Conservation (phyloP, 2,329 filamentous ascomycete species). For the Pseudopithomyces chartarum region DNA sequence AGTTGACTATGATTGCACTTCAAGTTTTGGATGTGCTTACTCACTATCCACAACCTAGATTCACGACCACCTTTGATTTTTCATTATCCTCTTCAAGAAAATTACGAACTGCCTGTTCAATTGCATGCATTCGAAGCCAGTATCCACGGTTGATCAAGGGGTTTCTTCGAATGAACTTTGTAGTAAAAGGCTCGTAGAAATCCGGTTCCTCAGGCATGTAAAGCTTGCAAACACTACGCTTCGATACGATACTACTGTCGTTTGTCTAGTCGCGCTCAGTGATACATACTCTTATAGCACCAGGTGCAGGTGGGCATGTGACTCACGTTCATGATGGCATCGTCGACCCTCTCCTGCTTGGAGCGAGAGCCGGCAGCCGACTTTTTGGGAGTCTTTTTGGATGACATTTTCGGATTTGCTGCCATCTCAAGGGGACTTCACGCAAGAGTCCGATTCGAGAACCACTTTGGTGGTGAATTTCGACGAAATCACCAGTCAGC, state of each 20-base stretch:
- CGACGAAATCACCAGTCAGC: not conserved
- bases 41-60: constrained; percentile 89
- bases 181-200: constrained; percentile 87
- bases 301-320: not conserved
- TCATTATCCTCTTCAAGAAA: constrained; percentile 67
- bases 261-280: constrained; percentile 63
- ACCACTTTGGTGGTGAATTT: not conserved
- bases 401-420: constrained; percentile 11
- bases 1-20: constrained; percentile 15
- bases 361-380: constrained; percentile 22
- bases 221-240: constrained; percentile 86
- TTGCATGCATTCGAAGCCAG: constrained; percentile 81
- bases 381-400: constrained; percentile 18
- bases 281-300: too few relatives aligned
- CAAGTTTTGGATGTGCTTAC: constrained; percentile 45
- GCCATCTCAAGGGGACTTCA: not conserved
- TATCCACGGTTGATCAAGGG: constrained; percentile 91
- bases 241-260: constrained; percentile 89
- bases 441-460: not conserved
- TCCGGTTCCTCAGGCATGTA: constrained; percentile 80
- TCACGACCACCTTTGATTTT: constrained; percentile 75
- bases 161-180: constrained; percentile 79
- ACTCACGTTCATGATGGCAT: constrained; percentile 62
- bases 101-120: constrained; percentile 74
- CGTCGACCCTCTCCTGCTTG: constrained; percentile 50